Percentiles rank a stretch among this genome's conserved stretches.
phyloP scores from a whole-genome alignment of 371 early-diverging fungal species.

The Mucor saturninus region DNA sequence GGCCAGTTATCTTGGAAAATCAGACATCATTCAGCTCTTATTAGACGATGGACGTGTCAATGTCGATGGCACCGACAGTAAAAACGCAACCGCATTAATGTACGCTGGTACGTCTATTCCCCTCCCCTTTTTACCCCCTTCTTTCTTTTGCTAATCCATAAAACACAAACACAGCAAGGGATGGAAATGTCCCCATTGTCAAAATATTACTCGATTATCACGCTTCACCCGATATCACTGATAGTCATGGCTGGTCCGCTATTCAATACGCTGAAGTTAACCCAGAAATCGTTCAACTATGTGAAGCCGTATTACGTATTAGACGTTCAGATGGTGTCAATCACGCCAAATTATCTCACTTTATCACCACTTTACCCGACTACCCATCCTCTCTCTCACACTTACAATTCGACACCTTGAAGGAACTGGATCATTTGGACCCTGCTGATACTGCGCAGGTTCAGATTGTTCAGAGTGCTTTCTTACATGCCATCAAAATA shows the following conservation, averaged over 20 bases:
- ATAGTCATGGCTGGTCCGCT: constrained; percentile 76
- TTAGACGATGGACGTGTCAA: constrained; percentile 69
- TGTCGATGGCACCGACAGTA: constrained; percentile 71
- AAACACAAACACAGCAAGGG: constrained; percentile 54
- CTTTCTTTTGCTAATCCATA: background rate
- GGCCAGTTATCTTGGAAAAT: constrained; percentile 74
- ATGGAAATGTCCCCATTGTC: constrained; percentile 68
- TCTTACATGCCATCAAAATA: constrained; percentile 63
- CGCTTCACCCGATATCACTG: constrained; percentile 66
- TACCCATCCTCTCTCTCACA: constrained; percentile 53
- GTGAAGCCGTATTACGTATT: constrained; percentile 60
- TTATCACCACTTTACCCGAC: constrained; percentile 52
- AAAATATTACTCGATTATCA: constrained; percentile 59
- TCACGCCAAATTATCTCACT: constrained; percentile 55
- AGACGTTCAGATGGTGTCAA: constrained; percentile 44
- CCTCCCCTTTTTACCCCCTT: background rate
- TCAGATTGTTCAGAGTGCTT: constrained; percentile 52
- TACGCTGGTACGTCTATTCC: constrained; percentile 64
- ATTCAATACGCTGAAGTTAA: constrained; percentile 68
- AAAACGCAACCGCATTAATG: constrained; percentile 80
- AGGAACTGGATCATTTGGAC: constrained; percentile 44
- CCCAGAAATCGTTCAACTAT: constrained; percentile 64
- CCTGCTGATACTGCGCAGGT: constrained; percentile 38
- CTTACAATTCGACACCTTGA: constrained; percentile 44
- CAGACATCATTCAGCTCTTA: constrained; percentile 62